Base-by-base conservation (phyloP, 2,329 filamentous ascomycete species). In the Parasarocladium wereldwijsianum region DNA sequence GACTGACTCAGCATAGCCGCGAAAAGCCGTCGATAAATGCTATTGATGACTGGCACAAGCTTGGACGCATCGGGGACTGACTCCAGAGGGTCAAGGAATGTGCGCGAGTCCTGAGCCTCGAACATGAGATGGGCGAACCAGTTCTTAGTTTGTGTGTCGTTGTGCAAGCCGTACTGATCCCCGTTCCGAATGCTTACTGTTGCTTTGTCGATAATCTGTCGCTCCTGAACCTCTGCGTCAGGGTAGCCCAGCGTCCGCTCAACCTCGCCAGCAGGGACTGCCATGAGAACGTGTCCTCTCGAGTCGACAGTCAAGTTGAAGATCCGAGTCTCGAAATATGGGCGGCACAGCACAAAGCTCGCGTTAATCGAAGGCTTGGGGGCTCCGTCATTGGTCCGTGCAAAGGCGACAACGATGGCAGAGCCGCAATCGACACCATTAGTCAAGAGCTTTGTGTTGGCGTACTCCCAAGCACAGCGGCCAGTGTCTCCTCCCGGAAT, bases 71-170 rank as follows among this genome's bases (percentile, higher is more conserved):
- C 35, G 0, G 52, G 51, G 0, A 40, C n/a, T 0, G 38, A 17
- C 2, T 18, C 25, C 0, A 2, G 2, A 0, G 52, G 45, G 16
- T 56, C 53, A 0, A 70, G 17, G 0, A 61, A 12, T 0, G 37
- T 27, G 1, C 43, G 46, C 3, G 37, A 42, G 3, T 57, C 54
- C 0, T 27, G 39, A 0, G 31, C 15, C 1, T 47, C 23, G 1
- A 41, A 40, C 0, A 66, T 36, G n/a, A 71, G 50, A 18, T 67
- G 58, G 27, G 59, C 64, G 17, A 62, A 42, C 47, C 57, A 66
- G 23, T 64, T 60, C 0, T 38, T 40, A 0, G 62, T 44, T 2
- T 53, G 42, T 0, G 47, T 55, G 24, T 65, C 54, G 32, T 64
- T 67, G 37, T 70, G 68, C 57, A 58, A 68, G n/a, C n/a, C n/a